Percentiles rank a stretch among this genome's conserved stretches.
Conservation (phyloP, 1,284 basidiomycete genomes). For the Ustilago lituana region DNA sequence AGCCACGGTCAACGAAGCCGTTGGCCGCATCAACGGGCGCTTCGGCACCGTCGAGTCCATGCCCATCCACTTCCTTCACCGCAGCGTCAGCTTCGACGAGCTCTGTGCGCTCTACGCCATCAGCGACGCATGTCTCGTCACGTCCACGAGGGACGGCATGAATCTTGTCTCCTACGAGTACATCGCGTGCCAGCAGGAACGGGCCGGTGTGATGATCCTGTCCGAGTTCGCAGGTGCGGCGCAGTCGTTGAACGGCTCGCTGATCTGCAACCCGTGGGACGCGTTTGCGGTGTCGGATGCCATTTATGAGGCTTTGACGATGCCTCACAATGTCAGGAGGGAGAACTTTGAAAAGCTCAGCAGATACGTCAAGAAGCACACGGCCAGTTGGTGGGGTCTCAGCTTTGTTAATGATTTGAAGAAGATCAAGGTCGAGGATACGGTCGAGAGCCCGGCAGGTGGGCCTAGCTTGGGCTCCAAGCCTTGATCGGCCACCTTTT, state of each 20-base stretch:
- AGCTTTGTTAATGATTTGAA: slow-evolving; percentile 60
- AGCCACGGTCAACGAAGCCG: slow-evolving; percentile 94
- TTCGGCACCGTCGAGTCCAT: slow-evolving; percentile 99
- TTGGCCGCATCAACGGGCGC: slow-evolving; percentile 95
- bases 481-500: background rate
- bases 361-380: slow-evolving; percentile 71
- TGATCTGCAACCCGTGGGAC: slow-evolving; percentile 69
- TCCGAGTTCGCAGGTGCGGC: slow-evolving; percentile 98
- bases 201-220: slow-evolving; percentile 94
- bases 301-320: slow-evolving; percentile 91
- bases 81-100: slow-evolving; percentile 90
- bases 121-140: slow-evolving; percentile 94
- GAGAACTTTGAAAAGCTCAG: slow-evolving; percentile 95
- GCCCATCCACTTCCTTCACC: slow-evolving; percentile 94
- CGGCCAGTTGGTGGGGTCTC: slow-evolving; percentile 65
- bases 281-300: slow-evolving; percentile 91
- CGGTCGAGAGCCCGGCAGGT: slow-evolving; percentile 19
- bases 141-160: slow-evolving; percentile 96
- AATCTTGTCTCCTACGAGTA: slow-evolving; percentile 99
- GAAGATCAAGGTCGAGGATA: slow-evolving; percentile 49
- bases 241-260: slow-evolving; percentile 71
- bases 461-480: slow-evolving; percentile 16
- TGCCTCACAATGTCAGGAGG: slow-evolving; percentile 80
- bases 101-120: slow-evolving; percentile 95
- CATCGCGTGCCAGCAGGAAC: slow-evolving; percentile 90